phyloP scores from a whole-genome alignment of 2,329 filamentous ascomycete species.

The Penicillium aurantiogriseum region DNA sequence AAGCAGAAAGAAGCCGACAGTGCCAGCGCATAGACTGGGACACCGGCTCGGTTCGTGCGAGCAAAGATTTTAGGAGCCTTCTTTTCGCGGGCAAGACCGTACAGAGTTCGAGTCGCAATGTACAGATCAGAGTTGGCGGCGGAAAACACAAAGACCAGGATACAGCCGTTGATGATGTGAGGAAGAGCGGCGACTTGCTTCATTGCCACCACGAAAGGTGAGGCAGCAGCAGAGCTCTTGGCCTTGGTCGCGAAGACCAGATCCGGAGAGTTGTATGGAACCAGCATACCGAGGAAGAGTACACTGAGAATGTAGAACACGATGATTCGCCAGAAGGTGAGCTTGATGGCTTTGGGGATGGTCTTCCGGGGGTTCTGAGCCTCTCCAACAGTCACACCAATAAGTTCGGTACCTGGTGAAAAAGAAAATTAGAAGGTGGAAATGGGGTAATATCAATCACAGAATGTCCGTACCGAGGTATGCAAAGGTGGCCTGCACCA shows the following conservation, averaged over 20 bases:
- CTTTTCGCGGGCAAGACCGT: slow-evolving; percentile 67
- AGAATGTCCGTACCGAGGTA: slow-evolving; percentile 59
- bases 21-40: slow-evolving; percentile 64
- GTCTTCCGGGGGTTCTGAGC: slow-evolving; percentile 64
- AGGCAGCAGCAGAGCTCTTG: slow-evolving; percentile 52
- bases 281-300: slow-evolving; percentile 65
- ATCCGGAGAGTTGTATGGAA: slow-evolving; percentile 60
- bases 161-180: slow-evolving; percentile 67
- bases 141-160: slow-evolving; percentile 71
- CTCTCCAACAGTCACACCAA: slow-evolving; percentile 61
- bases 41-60: slow-evolving; percentile 65
- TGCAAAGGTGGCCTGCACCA: slow-evolving; percentile 55
- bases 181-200: slow-evolving; percentile 56
- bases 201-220: slow-evolving; percentile 72
- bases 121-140: slow-evolving; percentile 74
- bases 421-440: slow-evolving; percentile 45
- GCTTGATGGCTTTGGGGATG: slow-evolving; percentile 70
- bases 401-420: slow-evolving; percentile 64
- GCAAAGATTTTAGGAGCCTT: slow-evolving; percentile 69
- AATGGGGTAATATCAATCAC: slow-evolving; percentile 39
- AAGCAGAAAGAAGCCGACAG: slow-evolving; percentile 60
- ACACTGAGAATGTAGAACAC: slow-evolving; percentile 71
- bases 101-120: slow-evolving; percentile 69
- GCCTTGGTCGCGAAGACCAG: slow-evolving; percentile 45
- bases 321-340: slow-evolving; percentile 71